These are phyloP conservation scores for Fusarium mangiferae DNA, from an alignment of 2,329 filamentous ascomycete species.

Conservation along the genomic window DNA sequence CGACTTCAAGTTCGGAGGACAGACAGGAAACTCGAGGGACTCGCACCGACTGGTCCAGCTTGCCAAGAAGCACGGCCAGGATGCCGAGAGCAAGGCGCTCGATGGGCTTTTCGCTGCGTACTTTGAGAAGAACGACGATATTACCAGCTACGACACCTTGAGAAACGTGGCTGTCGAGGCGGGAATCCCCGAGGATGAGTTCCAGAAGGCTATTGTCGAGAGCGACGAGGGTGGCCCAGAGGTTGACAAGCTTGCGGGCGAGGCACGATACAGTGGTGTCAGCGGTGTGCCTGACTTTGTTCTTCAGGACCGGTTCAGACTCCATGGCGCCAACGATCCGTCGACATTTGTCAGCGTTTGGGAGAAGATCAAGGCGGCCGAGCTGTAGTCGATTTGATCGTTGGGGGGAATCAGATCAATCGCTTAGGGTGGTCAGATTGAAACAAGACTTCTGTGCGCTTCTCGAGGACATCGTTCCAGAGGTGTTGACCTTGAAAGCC, in stretches of 20 bases:
- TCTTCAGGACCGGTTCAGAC: conserved; percentile 72
- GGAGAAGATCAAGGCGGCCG: conserved; percentile 60
- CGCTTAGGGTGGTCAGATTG: conserved; percentile 35
- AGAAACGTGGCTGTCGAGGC: conserved; percentile 46
- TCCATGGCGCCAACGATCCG: conserved; percentile 76
- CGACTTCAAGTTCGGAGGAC: conserved; percentile 68
- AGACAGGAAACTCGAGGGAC: conserved; percentile 80
- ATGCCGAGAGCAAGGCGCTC: conserved; percentile 67
- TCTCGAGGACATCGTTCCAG: conserved; percentile 53
- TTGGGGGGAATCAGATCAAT: background rate
- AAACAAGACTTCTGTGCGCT: conserved; percentile 50
- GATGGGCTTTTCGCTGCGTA: conserved; percentile 55
- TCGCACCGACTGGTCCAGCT: conserved; percentile 72
- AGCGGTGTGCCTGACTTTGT: conserved; percentile 78
- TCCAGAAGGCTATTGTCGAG: conserved; percentile 51
- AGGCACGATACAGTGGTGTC: conserved; percentile 53
- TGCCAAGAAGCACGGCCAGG: conserved; percentile 59
- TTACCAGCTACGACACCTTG: conserved; percentile 54
- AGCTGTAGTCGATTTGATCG: conserved; percentile 18
- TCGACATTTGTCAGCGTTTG: conserved; percentile 74
- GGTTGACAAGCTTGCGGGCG: conserved; percentile 47
- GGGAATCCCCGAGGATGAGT: conserved; percentile 59
- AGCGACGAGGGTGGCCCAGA: conserved; percentile 60
- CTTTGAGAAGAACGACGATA: conserved; percentile 57
- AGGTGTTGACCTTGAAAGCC: conserved; percentile 50